Evolutionary conservation across 345 rosid genomes (phyloP).

Genomic region (Rubroshorea leprosula): DNA sequence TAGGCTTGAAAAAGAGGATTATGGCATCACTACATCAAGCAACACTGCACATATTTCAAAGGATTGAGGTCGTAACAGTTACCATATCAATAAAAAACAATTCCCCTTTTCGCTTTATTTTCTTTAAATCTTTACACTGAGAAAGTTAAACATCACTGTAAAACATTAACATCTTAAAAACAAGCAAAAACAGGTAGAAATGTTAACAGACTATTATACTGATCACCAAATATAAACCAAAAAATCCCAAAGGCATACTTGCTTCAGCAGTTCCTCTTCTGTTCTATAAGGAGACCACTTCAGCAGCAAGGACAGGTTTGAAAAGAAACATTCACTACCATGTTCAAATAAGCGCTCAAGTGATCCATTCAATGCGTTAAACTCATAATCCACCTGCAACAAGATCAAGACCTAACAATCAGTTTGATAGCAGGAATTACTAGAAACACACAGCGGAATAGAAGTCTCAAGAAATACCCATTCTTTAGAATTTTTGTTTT

Average conservation of each 20-base stretch:
- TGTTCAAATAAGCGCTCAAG: slow-evolving; percentile 15
- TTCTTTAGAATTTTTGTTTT: not conserved
- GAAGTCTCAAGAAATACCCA: not conserved
- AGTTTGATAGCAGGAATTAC: not conserved
- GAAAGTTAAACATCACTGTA: not conserved
- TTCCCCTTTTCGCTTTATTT: not conserved
- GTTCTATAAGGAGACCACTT: slow-evolving; percentile 36
- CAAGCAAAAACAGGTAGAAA: not conserved
- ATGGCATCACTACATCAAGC: not conserved
- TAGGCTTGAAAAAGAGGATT: not conserved
- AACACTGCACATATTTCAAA: not conserved
- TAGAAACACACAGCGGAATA: not conserved
- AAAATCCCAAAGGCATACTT: slow-evolving; percentile 12
- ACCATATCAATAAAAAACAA: not conserved
- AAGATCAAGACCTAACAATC: not conserved
- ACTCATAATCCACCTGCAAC: slow-evolving; percentile 34
- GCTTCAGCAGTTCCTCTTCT: slow-evolving; percentile 32
- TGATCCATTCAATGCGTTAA: slow-evolving; percentile 14
- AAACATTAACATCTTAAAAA: too few species aligned
- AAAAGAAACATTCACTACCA: slow-evolving; percentile 21
- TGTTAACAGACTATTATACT: not conserved
- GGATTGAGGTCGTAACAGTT: not conserved
- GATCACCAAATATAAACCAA: not conserved
- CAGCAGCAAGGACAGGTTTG: slow-evolving; percentile 28
- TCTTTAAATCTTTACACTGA: not conserved